phyloP scores from a whole-genome alignment of 2,329 filamentous ascomycete genomes.

The Pleurostoma richardsiae region DNA sequence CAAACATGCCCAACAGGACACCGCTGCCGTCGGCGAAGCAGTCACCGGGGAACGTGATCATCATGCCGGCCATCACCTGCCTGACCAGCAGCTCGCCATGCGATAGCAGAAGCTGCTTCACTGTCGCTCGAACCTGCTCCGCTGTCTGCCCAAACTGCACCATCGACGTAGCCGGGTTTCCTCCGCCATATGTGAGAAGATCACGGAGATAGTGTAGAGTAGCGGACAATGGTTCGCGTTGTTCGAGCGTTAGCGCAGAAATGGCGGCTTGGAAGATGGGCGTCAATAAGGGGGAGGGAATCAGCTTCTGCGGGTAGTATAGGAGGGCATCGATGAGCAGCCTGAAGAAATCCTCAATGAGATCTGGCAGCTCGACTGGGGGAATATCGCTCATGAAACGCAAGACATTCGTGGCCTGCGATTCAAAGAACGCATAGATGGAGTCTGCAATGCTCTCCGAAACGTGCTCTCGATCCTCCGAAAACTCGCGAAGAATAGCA shows the following conservation, averaged over 20 bases:
- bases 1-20: slow-evolving; percentile 84
- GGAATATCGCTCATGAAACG: slow-evolving; percentile 83
- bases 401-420: slow-evolving; percentile 85
- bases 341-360: slow-evolving; percentile 96
- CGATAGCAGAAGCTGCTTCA: slow-evolving; percentile 64
- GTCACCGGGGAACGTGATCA: slow-evolving; percentile 96
- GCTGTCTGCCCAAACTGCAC: slow-evolving; percentile 54
- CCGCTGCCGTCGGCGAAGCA: slow-evolving; percentile 94
- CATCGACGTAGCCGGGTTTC: slow-evolving; percentile 62
- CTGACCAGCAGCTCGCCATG: slow-evolving; percentile 79
- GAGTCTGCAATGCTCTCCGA: slow-evolving; percentile 75
- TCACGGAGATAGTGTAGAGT: slow-evolving; percentile 92
- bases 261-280: slow-evolving; percentile 85
- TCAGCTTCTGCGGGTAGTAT: slow-evolving; percentile 82
- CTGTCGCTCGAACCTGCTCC: slow-evolving; percentile 64
- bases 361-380: slow-evolving; percentile 66
- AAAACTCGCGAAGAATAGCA: slow-evolving; percentile 92
- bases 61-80: slow-evolving; percentile 92
- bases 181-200: slow-evolving; percentile 79
- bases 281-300: slow-evolving; percentile 72
- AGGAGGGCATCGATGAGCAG: slow-evolving; percentile 86
- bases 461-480: slow-evolving; percentile 81
- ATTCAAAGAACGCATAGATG: slow-evolving; percentile 93
- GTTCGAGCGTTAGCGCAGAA: slow-evolving; percentile 81
- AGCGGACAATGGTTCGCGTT: slow-evolving; percentile 85